Base-by-base conservation (phyloP, 2,329 filamentous ascomycete species). In the Sarocladiaceae sp. region DNA sequence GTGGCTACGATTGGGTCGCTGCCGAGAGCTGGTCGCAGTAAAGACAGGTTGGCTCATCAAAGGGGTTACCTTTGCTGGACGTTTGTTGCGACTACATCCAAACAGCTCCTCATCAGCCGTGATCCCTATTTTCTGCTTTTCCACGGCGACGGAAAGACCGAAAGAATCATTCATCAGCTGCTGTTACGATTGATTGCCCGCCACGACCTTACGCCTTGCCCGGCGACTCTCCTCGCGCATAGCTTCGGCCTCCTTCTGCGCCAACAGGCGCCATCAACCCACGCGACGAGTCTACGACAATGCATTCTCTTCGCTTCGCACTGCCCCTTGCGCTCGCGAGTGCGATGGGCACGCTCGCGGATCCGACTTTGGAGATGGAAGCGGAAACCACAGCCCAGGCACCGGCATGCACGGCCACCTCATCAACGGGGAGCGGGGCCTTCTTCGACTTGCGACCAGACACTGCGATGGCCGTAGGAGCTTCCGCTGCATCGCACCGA, bases 381-480 rank as follows among this genome's bases (percentile, higher is more conserved):
- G 56, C 67, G 23, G 64, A 69, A 4, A 59, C 66, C 1, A 73
- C 72, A 2, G 58, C 68, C 1, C 65, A 64, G 21, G 62, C 61
- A 13, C 70, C 70, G 20, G 66, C 70, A 24, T 81, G 77, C 55
- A 80, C 76, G 6, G 76, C 76, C 1, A 72, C 73, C 6, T 73
- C 75, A 10, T 71, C 72, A 3, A 70, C 68, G 31, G 74, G 73
- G 50, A 72, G 65, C 47, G 76, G 76, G 44, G 71, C 74, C 24
- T 81, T 78, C 62, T 80, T 75, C 58, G 77, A 81, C 50, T 62
- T 81, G 42, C 68, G 76, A 20, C 71, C 73, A 3, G 76, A 78
- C 52, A 73, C 65, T 27, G 76, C 75, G 23, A 57, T 70, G 21
- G 55, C 59, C 13, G 58, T 64, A 4, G 61, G 66, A 18, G 66